Evolutionary conservation across 2,329 filamentous ascomycete genomes (phyloP).

Genomic region (Chalara sp.): DNA sequence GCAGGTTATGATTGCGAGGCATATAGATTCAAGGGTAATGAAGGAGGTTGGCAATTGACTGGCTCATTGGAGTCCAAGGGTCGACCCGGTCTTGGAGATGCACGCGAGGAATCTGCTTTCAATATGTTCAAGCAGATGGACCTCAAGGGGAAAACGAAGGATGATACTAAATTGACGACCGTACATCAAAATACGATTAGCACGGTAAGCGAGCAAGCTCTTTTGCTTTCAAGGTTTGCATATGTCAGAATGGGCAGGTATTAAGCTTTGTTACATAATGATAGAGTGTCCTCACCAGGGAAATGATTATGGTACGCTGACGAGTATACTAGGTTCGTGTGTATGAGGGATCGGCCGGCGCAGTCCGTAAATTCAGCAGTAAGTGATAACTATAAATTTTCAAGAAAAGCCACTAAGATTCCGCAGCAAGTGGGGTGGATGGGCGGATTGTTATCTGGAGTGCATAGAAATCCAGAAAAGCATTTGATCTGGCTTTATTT

Average conservation of each 20-base stretch:
- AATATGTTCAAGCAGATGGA: slow-evolving; percentile 99
- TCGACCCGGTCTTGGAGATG: slow-evolving; percentile 35
- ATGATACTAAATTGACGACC: slow-evolving; percentile 91
- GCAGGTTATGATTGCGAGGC: slow-evolving; percentile 89
- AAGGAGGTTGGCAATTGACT: slow-evolving; percentile 74
- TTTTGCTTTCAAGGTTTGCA: background rate
- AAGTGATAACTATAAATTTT: slow-evolving; percentile 36
- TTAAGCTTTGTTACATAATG: too few species aligned
- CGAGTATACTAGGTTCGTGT: slow-evolving; percentile 46
- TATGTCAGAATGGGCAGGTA: too few species aligned
- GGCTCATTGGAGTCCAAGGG: slow-evolving; percentile 74
- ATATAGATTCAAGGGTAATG: slow-evolving; percentile 77
- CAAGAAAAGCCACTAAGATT: slow-evolving; percentile 9
- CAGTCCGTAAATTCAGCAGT: slow-evolving; percentile 80
- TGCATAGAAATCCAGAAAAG: slow-evolving; percentile 36
- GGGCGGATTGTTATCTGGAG: slow-evolving; percentile 77
- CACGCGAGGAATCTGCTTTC: slow-evolving; percentile 82
- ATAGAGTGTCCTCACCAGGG: background rate
- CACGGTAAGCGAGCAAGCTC: slow-evolving; percentile 37
- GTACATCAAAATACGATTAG: slow-evolving; percentile 95
- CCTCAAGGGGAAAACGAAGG: slow-evolving; percentile 84
- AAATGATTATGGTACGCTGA: background rate
- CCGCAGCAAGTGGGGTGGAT: slow-evolving; percentile 71
- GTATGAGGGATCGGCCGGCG: slow-evolving; percentile 59
- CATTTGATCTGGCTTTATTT: too few species aligned